Evolutionary conservation across 345 rosid genomes (phyloP), one percentile per base, ranked within the genome.

Genomic region (Eucalyptus pauciflora): DNA sequence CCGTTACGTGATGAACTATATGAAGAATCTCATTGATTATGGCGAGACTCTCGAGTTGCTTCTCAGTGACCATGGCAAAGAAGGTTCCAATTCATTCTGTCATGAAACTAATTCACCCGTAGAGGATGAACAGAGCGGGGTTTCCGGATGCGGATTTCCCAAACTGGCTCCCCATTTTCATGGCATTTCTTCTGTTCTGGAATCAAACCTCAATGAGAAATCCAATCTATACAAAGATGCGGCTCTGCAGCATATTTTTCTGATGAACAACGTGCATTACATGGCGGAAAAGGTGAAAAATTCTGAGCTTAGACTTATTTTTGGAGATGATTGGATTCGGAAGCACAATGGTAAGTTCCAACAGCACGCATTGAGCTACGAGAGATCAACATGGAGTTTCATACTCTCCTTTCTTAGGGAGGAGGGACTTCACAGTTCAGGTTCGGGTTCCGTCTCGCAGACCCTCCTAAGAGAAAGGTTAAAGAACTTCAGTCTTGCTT

Each of bases 181-280:
- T 86, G 92, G 93, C 24, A 91, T 95, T 54, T 93, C 97, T 60
- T 94, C 94, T 2, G 92, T 94, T 90, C 96, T 97, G 29, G 96
- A 95, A 90, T 90, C 94, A 54, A 97, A 97, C 88, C 97, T 97
- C 12, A 83, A 91, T 8, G 96, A 94, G 58, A 96, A 93, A 90
- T 95, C 99, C 25, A 94, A 90, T 90, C 89, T 96, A 62, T 97
- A 96, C 90, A 90, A 67, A 88, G 98, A 95, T 76, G 87, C 91
- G 48, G 92, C 98, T 17, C 87, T 97, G 93, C 96, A 92, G 87
- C 98, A 96, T 89, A 90, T 96, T 60, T 97, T 97, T 91, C 90
- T 97, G 90, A 94, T 96, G 95, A 97, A 97, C 96, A 97, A 97
- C 86, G 90, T 97, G 49, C 94, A 97, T 89, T 97, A 97, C 95